Evolutionary conservation across 2,329 filamentous ascomycete species (phyloP).

Genomic region (Alternaria consortialis): DNA sequence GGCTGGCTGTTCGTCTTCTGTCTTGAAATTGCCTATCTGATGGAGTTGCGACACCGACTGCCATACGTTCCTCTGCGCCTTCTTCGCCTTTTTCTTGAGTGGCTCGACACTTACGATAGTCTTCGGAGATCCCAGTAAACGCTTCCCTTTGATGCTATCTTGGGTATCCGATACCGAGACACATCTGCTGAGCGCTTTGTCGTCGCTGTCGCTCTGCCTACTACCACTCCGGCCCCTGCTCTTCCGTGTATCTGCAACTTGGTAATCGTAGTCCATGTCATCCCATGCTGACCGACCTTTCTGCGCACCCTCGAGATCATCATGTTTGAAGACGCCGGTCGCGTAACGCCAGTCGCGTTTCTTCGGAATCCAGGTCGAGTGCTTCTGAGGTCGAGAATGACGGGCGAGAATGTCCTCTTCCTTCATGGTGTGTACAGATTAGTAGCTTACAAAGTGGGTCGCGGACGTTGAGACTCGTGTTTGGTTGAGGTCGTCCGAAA

Average conservation of each 20-base stretch:
- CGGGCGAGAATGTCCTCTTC: constrained; percentile 25
- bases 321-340: constrained; percentile 23
- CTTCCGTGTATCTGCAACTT: not conserved
- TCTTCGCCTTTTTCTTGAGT: not conserved
- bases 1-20: not conserved
- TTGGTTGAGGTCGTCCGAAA: not conserved
- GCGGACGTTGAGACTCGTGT: not conserved
- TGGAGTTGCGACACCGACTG: constrained; percentile 8
- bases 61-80: constrained; percentile 1
- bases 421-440: not conserved
- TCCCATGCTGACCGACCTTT: constrained; percentile 24
- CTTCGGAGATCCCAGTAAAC: not conserved
- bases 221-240: not conserved
- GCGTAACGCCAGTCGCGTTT: constrained; percentile 29
- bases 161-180: not conserved
- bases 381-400: constrained; percentile 25
- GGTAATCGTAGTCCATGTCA: constrained; percentile 22
- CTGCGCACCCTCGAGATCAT: constrained; percentile 19
- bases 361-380: constrained; percentile 20
- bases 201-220: not conserved
- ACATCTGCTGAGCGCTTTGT: not conserved
- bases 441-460: not conserved
- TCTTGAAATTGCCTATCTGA: not conserved
- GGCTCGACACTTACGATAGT: not conserved
- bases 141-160: not conserved